These are phyloP conservation scores for Leishmania major DNA, from an alignment of 208 protist species.

Conservation along the genomic window DNA sequence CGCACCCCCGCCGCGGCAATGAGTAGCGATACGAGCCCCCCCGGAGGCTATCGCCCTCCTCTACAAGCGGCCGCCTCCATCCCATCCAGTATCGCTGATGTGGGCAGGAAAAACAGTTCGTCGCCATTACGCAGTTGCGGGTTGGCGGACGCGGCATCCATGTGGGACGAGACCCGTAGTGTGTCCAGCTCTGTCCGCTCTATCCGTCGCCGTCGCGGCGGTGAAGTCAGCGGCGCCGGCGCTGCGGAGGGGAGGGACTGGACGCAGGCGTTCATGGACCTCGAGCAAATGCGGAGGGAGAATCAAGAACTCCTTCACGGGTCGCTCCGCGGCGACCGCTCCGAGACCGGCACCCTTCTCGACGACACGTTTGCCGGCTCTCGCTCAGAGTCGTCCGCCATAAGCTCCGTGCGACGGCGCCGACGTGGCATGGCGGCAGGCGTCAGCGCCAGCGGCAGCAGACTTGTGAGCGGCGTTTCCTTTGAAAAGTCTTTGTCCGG, in stretches of 20 bases:
- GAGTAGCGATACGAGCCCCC: background rate
- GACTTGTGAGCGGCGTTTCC: background rate
- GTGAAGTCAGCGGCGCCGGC: conserved; percentile 19
- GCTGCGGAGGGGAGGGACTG: conserved; percentile 31
- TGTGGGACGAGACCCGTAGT: conserved; percentile 34
- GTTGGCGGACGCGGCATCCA: background rate
- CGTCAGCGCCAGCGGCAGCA: background rate
- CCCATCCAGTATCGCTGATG: background rate
- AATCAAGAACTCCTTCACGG: conserved; percentile 63
- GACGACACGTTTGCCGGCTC: conserved; percentile 16
- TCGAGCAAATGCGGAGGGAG: conserved; percentile 76
- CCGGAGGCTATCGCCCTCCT: background rate
- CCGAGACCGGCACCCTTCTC: background rate
- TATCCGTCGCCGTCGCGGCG: conserved; percentile 35
- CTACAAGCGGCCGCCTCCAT: background rate
- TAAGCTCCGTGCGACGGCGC: conserved; percentile 17
- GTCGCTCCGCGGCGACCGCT: conserved; percentile 21
- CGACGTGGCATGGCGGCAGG: conserved; percentile 9
- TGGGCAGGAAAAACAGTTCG: background rate
- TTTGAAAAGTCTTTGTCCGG: background rate
- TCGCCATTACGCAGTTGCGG: conserved; percentile 8
- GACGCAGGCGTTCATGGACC: conserved; percentile 45
- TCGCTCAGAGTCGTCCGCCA: conserved; percentile 10
- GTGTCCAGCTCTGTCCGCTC: conserved; percentile 38
- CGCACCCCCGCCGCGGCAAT: background rate